Base-by-base conservation (phyloP, 2,329 filamentous ascomycete species). In the Fusarium phyllophilum region DNA sequence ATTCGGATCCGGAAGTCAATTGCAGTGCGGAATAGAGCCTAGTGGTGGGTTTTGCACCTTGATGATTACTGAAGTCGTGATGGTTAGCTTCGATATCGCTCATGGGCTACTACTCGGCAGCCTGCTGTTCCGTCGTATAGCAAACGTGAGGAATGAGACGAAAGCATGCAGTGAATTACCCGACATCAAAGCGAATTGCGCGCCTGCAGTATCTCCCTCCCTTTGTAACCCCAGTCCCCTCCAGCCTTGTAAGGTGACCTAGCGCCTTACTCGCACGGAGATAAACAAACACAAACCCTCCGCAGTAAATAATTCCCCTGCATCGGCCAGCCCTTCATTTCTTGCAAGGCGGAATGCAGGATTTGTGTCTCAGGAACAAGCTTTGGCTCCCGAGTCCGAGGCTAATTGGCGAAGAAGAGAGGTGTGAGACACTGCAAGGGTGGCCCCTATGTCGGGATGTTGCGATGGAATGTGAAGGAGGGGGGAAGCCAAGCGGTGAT, bases 361-460 rank as follows among this genome's bases (percentile, higher is more conserved):
- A 15, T 51, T 20, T 26, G 12, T 42, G 58, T 22, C 58, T 45
- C 31, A 65, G 15, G 34, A 33, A 36, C 34, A 63, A 48, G 48
- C 48, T 63, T 66, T 63, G 22, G 34, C 20, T 46, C 24, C 41
- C 22, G 41, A 36, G 18, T 15, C 10, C 29, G 34, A 34, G 44
- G 29, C 41, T n/a, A 24, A 54, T 62, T 46, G 39, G 58, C 18
- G 12, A 20, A 33, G 14, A 41, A 22, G 20, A 60, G 29, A 46
- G 15, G 13, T 22, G 62, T 54, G 33, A 48, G 60, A 63, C 48
- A 66, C 54, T 36, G 48, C 36, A 42, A 63, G 63, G 63, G 36
- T 63, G 26, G 45, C 41, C 46, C 57, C 48, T 41, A 42, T 46
- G 29, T 48, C 20, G 13, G 7, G 22, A 52, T n/a, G 8, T 2